Conservation (phyloP, 495 filamentous ascomycete genomes). For the Penicillium manginii region DNA sequence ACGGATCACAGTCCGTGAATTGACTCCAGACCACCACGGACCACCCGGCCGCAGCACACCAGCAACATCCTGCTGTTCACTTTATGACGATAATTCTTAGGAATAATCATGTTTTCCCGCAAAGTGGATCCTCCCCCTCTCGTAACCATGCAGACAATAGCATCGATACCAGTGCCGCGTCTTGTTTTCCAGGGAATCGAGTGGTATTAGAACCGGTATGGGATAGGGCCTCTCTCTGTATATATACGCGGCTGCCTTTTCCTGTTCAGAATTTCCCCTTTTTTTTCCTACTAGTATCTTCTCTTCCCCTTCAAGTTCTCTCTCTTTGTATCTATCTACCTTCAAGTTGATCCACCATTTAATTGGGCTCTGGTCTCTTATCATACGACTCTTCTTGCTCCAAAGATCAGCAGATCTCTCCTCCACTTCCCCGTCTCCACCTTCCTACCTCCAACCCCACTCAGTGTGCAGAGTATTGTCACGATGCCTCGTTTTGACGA, state of each 20-base stretch:
- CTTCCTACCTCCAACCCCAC: conserved; percentile 9
- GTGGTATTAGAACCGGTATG: conserved; percentile 18
- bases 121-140: conserved; percentile 32
- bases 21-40: conserved; percentile 13
- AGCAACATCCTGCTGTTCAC: conserved; percentile 21
- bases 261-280: conserved; percentile 7
- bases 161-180: background rate
- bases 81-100: conserved; percentile 50
- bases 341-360: conserved; percentile 1
- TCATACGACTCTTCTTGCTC: conserved; percentile 7
- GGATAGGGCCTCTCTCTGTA: conserved; percentile 3
- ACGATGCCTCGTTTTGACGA: conserved; percentile 67
- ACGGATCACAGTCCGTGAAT: conserved; percentile 9
- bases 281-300: conserved; percentile 12
- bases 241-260: conserved; percentile 16
- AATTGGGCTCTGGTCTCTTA: conserved; percentile 11
- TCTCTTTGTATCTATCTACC: background rate
- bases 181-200: conserved; percentile 21
- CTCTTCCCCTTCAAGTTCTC: conserved; percentile 1
- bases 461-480: conserved; percentile 36
- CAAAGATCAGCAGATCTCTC: background rate
- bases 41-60: conserved; percentile 17
- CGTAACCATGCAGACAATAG: conserved; percentile 12
- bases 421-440: conserved; percentile 14
- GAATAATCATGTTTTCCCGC: conserved; percentile 36